Evolutionary conservation across 257 asterid species (phyloP).

Genomic region (Ballota nigra): DNA sequence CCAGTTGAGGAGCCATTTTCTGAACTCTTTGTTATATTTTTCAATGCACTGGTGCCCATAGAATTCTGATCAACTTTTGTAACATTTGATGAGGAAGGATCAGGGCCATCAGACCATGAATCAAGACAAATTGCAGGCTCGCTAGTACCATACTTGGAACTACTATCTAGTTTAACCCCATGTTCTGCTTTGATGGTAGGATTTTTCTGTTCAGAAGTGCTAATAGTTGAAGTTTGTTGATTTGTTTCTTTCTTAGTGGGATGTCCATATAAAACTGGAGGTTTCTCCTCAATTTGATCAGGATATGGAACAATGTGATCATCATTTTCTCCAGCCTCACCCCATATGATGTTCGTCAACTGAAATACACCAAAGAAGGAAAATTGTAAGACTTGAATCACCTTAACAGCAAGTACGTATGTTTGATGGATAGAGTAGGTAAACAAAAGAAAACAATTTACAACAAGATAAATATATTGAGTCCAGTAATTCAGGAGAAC

Average conservation of each 20-base stretch:
- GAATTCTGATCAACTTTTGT: conserved; percentile 37
- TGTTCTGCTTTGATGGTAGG: conserved; percentile 33
- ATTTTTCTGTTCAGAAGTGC: conserved; percentile 43
- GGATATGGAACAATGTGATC: conserved; percentile 89
- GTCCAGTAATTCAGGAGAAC: neutral
- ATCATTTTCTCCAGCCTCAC: conserved; percentile 59
- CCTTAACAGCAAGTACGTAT: conserved; percentile 9
- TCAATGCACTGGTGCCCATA: conserved; percentile 30
- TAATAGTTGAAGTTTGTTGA: conserved; percentile 36
- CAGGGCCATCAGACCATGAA: conserved; percentile 38
- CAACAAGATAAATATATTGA: neutral
- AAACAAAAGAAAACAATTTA: neutral
- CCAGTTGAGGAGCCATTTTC: conserved; percentile 36
- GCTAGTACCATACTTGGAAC: conserved; percentile 37
- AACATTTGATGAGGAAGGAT: conserved; percentile 39
- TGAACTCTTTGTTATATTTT: conserved; percentile 31
- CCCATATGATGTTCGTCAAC: conserved; percentile 86
- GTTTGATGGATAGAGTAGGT: neutral
- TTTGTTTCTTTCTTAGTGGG: conserved; percentile 46
- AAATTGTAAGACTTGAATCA: conserved; percentile 18
- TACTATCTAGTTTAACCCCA: conserved; percentile 34
- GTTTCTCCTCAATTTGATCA: conserved; percentile 50
- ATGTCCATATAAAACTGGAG: conserved; percentile 39
- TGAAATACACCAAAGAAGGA: conserved; percentile 36
- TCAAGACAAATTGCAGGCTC: conserved; percentile 34